Percentiles rank a stretch among this genome's conserved stretches.
These are phyloP conservation scores for Pseudogymnoascus sp. DNA, from an alignment of 2,329 filamentous ascomycete species.

Conservation along the genomic window DNA sequence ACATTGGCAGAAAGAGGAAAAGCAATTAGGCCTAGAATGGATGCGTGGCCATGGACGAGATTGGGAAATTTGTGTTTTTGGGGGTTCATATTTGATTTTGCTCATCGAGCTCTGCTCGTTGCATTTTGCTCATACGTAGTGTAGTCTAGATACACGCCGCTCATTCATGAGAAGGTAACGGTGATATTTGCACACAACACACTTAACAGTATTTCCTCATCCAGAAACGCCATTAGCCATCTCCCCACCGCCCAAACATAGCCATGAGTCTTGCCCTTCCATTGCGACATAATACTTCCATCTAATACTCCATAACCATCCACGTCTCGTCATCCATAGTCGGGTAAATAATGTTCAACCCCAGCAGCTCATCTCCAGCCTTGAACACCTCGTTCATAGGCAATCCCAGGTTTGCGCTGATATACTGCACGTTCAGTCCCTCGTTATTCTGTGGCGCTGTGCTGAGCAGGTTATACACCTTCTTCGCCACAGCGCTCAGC, in stretches of 20 bases:
- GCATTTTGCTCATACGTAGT: background rate
- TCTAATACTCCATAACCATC: constrained; percentile 67
- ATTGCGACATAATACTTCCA: background rate
- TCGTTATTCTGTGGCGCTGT: constrained; percentile 67
- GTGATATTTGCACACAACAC: constrained; percentile 11
- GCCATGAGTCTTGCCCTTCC: constrained; percentile 1
- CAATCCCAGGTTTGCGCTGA: constrained; percentile 60
- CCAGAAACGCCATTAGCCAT: constrained; percentile 8
- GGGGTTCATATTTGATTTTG: constrained; percentile 1
- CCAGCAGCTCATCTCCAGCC: constrained; percentile 75
- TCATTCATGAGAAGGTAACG: constrained; percentile 16
- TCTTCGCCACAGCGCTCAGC: constrained; percentile 52
- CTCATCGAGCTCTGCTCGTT: background rate
- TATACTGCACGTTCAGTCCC: constrained; percentile 72
- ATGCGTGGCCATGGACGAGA: constrained; percentile 30
- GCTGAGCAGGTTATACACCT: constrained; percentile 64
- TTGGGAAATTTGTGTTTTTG: constrained; percentile 38
- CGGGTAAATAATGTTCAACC: constrained; percentile 71
- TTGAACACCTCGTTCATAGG: constrained; percentile 62
- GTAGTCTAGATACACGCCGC: constrained; percentile 15
- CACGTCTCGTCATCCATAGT: constrained; percentile 92
- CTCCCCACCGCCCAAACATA: background rate
- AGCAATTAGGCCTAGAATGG: background rate
- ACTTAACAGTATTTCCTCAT: background rate
- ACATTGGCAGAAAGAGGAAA: background rate